phyloP scores from a whole-genome alignment of 2,329 filamentous ascomycete genomes.

The Ophiostoma quercus region DNA sequence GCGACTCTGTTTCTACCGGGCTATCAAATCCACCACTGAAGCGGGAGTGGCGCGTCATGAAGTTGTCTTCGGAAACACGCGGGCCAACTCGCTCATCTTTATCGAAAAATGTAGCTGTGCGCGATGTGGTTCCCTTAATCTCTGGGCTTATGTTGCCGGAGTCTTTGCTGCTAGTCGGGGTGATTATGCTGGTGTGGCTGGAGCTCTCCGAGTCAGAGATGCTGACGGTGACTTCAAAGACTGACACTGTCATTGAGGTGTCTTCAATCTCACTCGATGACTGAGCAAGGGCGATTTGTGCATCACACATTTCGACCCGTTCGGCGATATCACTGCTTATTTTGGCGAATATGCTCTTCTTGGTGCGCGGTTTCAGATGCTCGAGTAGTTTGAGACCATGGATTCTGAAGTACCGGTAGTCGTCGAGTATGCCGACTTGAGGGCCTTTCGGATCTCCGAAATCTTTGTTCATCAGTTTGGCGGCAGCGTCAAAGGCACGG shows the following conservation, averaged over 20 bases:
- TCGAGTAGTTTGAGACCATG: constrained; percentile 46
- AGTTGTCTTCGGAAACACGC: background rate
- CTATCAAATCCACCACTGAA: background rate
- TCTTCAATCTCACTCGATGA: background rate
- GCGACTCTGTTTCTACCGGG: background rate
- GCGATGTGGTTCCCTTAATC: background rate
- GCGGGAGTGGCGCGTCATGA: background rate
- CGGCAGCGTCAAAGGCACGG: constrained; percentile 44
- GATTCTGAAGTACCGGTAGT: constrained; percentile 49
- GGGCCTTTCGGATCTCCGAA: constrained; percentile 29
- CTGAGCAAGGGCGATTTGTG: constrained; percentile 33
- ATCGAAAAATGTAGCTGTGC: background rate
- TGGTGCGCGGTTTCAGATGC: constrained; percentile 39
- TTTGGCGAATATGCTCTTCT: constrained; percentile 30
- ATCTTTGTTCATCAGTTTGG: constrained; percentile 38
- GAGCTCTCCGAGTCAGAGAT: constrained; percentile 46
- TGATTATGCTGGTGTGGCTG: background rate
- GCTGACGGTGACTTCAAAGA: constrained; percentile 49
- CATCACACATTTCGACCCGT: constrained; percentile 38
- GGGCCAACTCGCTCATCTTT: background rate
- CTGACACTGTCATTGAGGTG: constrained; percentile 39
- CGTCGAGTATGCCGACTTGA: constrained; percentile 44
- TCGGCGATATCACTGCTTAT: constrained; percentile 35
- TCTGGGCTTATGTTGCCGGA: background rate
- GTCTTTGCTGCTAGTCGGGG: background rate